phyloP scores from a whole-genome alignment of 176 grass and related monocot genomes.

The Phragmites australis region DNA sequence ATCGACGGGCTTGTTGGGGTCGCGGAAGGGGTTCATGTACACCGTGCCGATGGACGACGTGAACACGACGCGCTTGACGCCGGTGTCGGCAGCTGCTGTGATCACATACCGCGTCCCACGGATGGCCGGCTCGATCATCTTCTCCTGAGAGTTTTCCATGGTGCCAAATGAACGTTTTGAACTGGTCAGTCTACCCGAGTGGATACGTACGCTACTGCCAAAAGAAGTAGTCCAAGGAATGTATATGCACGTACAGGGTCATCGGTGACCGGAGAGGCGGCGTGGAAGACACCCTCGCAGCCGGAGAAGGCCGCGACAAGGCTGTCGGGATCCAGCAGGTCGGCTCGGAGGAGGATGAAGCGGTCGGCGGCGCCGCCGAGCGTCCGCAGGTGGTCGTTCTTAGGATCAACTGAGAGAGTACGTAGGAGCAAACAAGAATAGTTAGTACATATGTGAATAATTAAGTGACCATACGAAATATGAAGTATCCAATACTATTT shows the following conservation, averaged over 20 bases:
- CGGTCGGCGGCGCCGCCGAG: conserved; percentile 49
- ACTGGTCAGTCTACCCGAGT: not conserved
- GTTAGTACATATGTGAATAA: not conserved
- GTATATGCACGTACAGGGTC: conserved; percentile 42
- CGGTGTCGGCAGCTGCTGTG: conserved; percentile 44
- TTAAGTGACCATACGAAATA: not conserved
- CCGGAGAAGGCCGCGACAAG: conserved; percentile 43
- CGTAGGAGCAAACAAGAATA: not conserved
- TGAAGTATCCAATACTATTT: not conserved
- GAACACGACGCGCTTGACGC: conserved; percentile 67
- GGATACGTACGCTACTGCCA: not conserved
- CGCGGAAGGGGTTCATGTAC: conserved; percentile 75
- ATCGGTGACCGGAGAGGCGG: conserved; percentile 61
- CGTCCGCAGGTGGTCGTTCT: conserved; percentile 51
- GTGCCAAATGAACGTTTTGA: not conserved
- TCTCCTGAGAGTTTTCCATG: conserved; percentile 45
- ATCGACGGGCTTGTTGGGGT: conserved; percentile 48
- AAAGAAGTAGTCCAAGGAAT: not conserved
- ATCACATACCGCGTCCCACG: conserved; percentile 63
- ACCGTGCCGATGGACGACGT: conserved; percentile 81
- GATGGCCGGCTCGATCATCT: conserved; percentile 78
- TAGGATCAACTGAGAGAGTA: conserved; percentile 42
- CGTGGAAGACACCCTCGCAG: conserved; percentile 68
- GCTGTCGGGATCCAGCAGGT: conserved; percentile 48
- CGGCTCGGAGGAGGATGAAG: conserved; percentile 46